Evolutionary conservation across 108 stramenopile species (phyloP), one percentile per base, ranked within the genome.

Genomic region (Skeletonema costatum): DNA sequence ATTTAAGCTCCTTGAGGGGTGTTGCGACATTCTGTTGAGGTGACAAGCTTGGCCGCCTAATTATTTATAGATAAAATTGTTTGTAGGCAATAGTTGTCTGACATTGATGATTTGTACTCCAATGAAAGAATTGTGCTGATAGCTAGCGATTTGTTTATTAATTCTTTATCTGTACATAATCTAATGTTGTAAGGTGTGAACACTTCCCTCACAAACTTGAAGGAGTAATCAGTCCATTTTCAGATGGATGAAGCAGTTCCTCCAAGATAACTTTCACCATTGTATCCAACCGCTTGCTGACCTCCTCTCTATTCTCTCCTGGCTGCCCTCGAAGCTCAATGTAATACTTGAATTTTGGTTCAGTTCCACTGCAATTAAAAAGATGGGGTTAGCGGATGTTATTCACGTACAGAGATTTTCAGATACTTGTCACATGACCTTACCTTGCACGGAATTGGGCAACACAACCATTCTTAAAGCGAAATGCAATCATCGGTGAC

Each of bases 311-410:
- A n/a, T 79, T 71, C 29, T 88, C 85, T 0, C 97, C 97, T 8
- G 95, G 93, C 59, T 86, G 48, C 7, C 98, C 98, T 65, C 83
- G 71, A 75, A 96, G 81, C 82, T 99, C 99, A 42, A 96, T 88
- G 85, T 99, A 99, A 73, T 95, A 97, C 85, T 99, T 99, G 86
- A 99, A 97, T 75, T 99, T 99, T 19, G 99, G 99, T 75, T 99
- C 99, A 7, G 99, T 99, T 4, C 99, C 99, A 78, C 89, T 76
- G 14, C 19, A 56, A 25, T 29, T 32, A 60, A 25, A 5, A 38
- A 17, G 70, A 50, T 9, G 33, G 19, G 14, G 64, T 64, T 64
- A 60, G 44, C 44, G 44, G 44, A 46, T 46, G 1, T n/a, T 46
- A 0, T 3, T 46, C 44, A 46, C 2, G 0, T 4, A 46, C 39